A percentile compares a stretch with the other conserved stretches of the same genome.
Conservation (phyloP, 495 filamentous ascomycete genomes). For the Aspergillus ellipticus region DNA sequence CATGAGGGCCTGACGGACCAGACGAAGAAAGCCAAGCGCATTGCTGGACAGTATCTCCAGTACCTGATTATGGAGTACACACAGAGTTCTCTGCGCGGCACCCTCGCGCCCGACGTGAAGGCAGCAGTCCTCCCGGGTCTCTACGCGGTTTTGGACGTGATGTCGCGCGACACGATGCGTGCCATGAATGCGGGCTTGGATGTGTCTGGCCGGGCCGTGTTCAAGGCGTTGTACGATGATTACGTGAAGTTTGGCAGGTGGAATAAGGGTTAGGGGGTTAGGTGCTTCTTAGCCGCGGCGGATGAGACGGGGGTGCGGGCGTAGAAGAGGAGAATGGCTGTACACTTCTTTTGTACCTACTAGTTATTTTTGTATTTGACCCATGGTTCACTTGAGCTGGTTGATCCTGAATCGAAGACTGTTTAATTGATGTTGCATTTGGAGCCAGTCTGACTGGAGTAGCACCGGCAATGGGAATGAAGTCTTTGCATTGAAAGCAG, state of each 20-base stretch:
- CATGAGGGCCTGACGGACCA: slow-evolving; percentile 62
- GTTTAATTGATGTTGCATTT: background rate
- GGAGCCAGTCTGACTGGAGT: no score
- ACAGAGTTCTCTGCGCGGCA: slow-evolving; percentile 56
- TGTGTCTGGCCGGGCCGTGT: slow-evolving; percentile 61
- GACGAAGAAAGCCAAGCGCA: slow-evolving; percentile 69
- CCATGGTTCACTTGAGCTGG: background rate
- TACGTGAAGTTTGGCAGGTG: slow-evolving; percentile 68
- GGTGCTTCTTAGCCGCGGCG: background rate
- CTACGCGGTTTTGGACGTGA: slow-evolving; percentile 67
- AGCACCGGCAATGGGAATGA: no score
- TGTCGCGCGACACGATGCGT: slow-evolving; percentile 59
- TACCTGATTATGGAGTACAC: slow-evolving; percentile 70
- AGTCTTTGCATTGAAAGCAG: no score
- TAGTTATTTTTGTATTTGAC: no score
- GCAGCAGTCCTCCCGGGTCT: slow-evolving; percentile 68
- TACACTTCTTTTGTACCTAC: background rate
- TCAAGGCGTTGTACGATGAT: slow-evolving; percentile 67
- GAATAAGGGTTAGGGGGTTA: slow-evolving; percentile 46
- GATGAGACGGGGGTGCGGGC: background rate
- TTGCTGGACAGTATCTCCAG: slow-evolving; percentile 71
- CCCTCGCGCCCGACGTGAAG: slow-evolving; percentile 56
- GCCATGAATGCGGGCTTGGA: slow-evolving; percentile 69
- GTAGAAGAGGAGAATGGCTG: background rate
- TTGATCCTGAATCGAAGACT: background rate